Evolutionary conservation across 1,284 basidiomycete genomes (phyloP).

Genomic region (Omphalotus olearius): DNA sequence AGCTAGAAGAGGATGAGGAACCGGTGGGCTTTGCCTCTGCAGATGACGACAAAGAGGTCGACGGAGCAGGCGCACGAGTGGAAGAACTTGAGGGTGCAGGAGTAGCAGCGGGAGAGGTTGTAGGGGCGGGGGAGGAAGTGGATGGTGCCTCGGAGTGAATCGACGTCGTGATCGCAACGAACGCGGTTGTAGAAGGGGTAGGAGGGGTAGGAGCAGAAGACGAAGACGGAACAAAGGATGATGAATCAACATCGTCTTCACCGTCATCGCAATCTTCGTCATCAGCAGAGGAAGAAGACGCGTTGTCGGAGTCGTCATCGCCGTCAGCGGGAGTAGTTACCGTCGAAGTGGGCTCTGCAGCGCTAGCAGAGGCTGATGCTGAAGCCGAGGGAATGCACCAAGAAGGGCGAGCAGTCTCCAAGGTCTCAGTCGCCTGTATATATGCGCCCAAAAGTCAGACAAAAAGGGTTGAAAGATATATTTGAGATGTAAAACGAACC

Average conservation of each 20-base stretch:
- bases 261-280: conserved; percentile 27
- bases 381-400: conserved; percentile 42
- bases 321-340: conserved; percentile 11
- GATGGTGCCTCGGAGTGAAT: conserved; percentile 14
- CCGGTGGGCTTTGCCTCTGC: conserved; percentile 5
- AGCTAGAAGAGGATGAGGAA: conserved; percentile 1
- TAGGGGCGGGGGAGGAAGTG: conserved; percentile 14
- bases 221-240: conserved; percentile 11
- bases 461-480: neutral
- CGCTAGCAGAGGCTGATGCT: conserved; percentile 15
- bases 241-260: conserved; percentile 22
- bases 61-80: conserved; percentile 7
- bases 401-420: conserved; percentile 41
- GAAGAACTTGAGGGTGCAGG: conserved; percentile 7
- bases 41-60: conserved; percentile 12
- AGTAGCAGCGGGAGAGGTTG: conserved; percentile 2
- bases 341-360: conserved; percentile 20
- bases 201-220: conserved; percentile 15
- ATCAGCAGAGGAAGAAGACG: conserved; percentile 13
- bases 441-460: neutral
- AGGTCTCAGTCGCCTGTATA: conserved; percentile 41
- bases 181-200: conserved; percentile 2
- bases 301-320: conserved; percentile 18
- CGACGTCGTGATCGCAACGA: neutral
- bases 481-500: conserved; percentile 27